Evolutionary conservation across 441 rosid species (phyloP).

Genomic region (Sinapis alba): DNA sequence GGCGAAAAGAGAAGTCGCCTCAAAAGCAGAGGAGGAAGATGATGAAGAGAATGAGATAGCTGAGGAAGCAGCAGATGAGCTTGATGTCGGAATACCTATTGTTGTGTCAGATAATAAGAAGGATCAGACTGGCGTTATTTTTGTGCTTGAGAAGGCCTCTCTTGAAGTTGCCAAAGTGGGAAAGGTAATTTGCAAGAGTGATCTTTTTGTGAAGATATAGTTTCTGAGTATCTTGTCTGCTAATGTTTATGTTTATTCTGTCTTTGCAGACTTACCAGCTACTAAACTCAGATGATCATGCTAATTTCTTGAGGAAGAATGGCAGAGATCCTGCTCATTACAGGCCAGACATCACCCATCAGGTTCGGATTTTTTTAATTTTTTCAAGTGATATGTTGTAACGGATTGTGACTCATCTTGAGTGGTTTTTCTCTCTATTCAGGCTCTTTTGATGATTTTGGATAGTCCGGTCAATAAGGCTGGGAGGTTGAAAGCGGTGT

Average conservation of each 20-base stretch:
- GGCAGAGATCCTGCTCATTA: constrained; percentile 74
- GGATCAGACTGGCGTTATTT: constrained; percentile 50
- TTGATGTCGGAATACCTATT: constrained; percentile 56
- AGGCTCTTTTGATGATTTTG: constrained; percentile 80
- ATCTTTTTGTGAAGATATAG: background rate
- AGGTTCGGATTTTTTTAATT: constrained; percentile 46
- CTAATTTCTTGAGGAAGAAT: constrained; percentile 70
- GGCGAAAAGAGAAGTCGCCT: constrained; percentile 12
- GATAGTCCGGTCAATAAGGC: constrained; percentile 89
- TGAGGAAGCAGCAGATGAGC: constrained; percentile 36
- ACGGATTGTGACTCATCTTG: constrained; percentile 12
- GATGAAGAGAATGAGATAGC: constrained; percentile 28
- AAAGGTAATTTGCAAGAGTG: constrained; percentile 48
- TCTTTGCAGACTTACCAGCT: constrained; percentile 68
- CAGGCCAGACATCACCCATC: constrained; percentile 80
- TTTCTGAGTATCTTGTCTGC: background rate
- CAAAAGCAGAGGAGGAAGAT: constrained; percentile 27
- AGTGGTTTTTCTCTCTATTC: constrained; percentile 8
- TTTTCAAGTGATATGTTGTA: background rate
- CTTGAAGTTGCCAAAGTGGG: constrained; percentile 91
- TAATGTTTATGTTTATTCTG: constrained; percentile 5
- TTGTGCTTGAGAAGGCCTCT: constrained; percentile 81
- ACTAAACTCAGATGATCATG: constrained; percentile 80
- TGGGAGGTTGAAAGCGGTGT: constrained; percentile 71
- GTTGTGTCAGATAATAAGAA: constrained; percentile 29